These are phyloP conservation scores for Fusarium cyanostomum DNA, from an alignment of 2,329 filamentous ascomycete species.

Conservation along the genomic window DNA sequence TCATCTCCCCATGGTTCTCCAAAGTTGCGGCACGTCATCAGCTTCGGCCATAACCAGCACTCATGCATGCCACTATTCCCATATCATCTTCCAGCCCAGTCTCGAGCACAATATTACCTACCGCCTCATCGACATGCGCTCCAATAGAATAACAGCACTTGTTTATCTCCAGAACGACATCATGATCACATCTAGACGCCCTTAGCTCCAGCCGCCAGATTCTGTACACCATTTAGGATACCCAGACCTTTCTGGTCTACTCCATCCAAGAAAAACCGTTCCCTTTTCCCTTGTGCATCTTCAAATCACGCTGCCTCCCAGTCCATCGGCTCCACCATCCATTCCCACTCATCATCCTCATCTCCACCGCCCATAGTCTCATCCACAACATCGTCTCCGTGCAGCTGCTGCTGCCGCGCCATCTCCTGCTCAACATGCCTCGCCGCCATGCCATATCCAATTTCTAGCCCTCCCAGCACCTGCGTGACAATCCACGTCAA, in stretches of 20 bases:
- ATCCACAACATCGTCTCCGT: slow-evolving; percentile 7
- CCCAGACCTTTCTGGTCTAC: not conserved
- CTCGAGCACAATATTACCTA: not conserved
- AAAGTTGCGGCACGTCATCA: not conserved
- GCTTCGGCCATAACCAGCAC: not conserved
- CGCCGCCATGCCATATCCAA: slow-evolving; percentile 63
- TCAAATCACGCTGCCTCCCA: slow-evolving; percentile 45
- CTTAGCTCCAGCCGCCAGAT: not conserved
- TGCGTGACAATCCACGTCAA: slow-evolving; percentile 66
- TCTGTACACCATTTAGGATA: not conserved
- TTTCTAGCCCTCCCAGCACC: slow-evolving; percentile 68
- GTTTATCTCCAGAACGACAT: not conserved
- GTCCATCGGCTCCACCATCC: slow-evolving; percentile 54
- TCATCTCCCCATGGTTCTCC: not conserved
- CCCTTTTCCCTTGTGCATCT: too few species aligned
- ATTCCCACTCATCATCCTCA: slow-evolving; percentile 48
- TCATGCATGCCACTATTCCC: not conserved
- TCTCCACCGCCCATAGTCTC: slow-evolving; percentile 20
- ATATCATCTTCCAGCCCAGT: not conserved
- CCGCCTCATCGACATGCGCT: not conserved
- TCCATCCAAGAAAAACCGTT: not conserved
- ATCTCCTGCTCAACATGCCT: slow-evolving; percentile 54
- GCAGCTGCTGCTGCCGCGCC: slow-evolving; percentile 52
- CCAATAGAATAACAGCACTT: not conserved
- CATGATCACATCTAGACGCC: not conserved